phyloP scores from a whole-genome alignment of 352 stramenopile species.

The Phytopythium montanum region DNA sequence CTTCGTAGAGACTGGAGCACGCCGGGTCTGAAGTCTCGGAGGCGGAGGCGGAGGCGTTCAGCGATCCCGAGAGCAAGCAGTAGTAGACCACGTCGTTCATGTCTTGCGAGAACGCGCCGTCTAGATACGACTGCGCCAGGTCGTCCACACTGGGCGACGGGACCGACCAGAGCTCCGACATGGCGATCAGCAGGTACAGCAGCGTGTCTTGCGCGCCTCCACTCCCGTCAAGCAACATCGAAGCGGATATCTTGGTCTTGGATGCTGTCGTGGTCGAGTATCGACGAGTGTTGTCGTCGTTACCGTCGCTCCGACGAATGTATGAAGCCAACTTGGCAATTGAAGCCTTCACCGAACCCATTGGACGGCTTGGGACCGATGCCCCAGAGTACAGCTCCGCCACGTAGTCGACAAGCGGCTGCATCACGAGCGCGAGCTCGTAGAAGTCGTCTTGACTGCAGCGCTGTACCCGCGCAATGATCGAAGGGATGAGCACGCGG shows the following conservation, averaged over 20 bases:
- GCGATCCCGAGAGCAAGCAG: slow-evolving; percentile 24
- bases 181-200: slow-evolving; percentile 21
- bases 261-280: neutral
- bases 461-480: slow-evolving; percentile 27
- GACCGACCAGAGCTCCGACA: slow-evolving; percentile 21
- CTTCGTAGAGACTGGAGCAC: slow-evolving; percentile 7
- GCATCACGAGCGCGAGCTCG: slow-evolving; percentile 23
- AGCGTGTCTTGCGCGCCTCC: slow-evolving; percentile 2
- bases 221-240: neutral
- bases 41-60: slow-evolving; percentile 5
- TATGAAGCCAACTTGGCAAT: neutral
- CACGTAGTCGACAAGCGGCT: slow-evolving; percentile 10
- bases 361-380: neutral
- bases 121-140: slow-evolving; percentile 11
- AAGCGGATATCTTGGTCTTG: no score
- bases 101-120: slow-evolving; percentile 21
- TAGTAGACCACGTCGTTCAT: slow-evolving; percentile 13
- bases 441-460: slow-evolving; percentile 30
- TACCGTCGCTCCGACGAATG: neutral
- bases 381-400: neutral
- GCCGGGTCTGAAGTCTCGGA: slow-evolving; percentile 14
- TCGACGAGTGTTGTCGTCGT: neutral
- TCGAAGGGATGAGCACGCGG: slow-evolving; percentile 25
- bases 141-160: slow-evolving; percentile 20
- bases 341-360: neutral